Base-by-base conservation (phyloP, 352 stramenopile species). In the Phytophthora macrochlamydospora region DNA sequence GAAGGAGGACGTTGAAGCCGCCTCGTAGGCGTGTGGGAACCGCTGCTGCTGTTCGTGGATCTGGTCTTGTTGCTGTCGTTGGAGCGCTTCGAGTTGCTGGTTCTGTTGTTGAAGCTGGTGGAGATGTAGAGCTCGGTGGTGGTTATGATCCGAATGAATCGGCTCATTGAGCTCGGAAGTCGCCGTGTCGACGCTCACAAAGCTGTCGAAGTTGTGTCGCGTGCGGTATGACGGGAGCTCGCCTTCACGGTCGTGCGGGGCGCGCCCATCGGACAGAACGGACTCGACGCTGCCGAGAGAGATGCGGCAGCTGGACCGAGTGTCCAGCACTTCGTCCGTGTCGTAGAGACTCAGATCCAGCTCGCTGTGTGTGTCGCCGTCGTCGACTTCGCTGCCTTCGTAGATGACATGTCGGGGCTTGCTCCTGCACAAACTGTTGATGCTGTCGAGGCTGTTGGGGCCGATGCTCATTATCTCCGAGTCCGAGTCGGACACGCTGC, bases 261-360 rank as follows among this genome's bases (percentile, higher is more conserved):
- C 35, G 30, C 60, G 51, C 13, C 44, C 43, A 28, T 60, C 51
- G 7, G 65, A 64, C 50, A 74, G 30, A 31, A 78, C 68, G 29
- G 69, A 75, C 33, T 59, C 53, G 18, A 75, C 67, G 30, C 61
- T 73, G 29, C 58, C 71, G 9, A 75, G 62, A 30, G 71, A 78
- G 35, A 75, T 66, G 38, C 60, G 58, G 43, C 75, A 68, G 57
- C 57, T 55, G 9, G 31, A 29, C 40, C 31, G 65, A 43, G 37
- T 65, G 35, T 67, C 51, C 51, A 28, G 40, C n/a, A 72, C 48
- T 50, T 87, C 76, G 28, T 92, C 79, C 14, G 63, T 79, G 48
- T 92, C 79, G 65, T 90, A 90, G 3, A 88, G 61, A 54, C 85
- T 81, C 24, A 88, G 56, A 43, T 90, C 81, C 31, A 90, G 72